Evolutionary conservation across 306 rosid genomes (phyloP), one percentile per base, ranked within the genome.

Genomic region (Cicer cuneatum): DNA sequence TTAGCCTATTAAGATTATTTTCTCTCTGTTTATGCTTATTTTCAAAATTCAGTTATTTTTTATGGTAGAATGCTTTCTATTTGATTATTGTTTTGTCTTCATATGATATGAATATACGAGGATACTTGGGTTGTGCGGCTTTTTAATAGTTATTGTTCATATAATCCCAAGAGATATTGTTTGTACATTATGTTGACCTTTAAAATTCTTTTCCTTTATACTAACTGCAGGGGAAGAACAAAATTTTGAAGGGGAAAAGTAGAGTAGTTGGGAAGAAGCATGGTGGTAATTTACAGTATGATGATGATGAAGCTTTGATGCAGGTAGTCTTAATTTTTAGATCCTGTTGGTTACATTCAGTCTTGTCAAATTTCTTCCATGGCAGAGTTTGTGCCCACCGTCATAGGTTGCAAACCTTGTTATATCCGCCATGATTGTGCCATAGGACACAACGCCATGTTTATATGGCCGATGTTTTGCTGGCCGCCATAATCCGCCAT

Each of bases 241-340:
- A 80, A 76, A 63, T 62, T 75, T 59, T 74, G 63, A 83, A 86
- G 73, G 41, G 48, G 41, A 90, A 85, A 80, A 85, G 78, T 42
- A 77, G 76, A 76, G 74, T 68, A 70, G 65, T 83, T 21, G 54
- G 61, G 13, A 70, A 61, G 81, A 82, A 80, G 78, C 39, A 8
- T 58, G 78, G 52, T 29, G 71, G 62, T 53, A 71, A 71, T 65
- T 66, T 81, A 4, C 69, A 83, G 48, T 53, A 88, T 78, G 88
- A 84, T 8, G 92, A 86, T 41, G 96, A 87, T 6, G 97, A 89
- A 69, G 93, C 97, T 54, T 78, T 90, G 76, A 84, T 48, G 85
- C 87, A 82, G 92, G 98, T 87, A 79, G 68, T 71, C 66, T 71
- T 74, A 33, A 40, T 68, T 62, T 68, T 29, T 79, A 24, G 71